Percentiles rank a stretch among this genome's conserved stretches.
phyloP scores from a whole-genome alignment of 257 asterid genomes.

The Gardenia jasminoides region DNA sequence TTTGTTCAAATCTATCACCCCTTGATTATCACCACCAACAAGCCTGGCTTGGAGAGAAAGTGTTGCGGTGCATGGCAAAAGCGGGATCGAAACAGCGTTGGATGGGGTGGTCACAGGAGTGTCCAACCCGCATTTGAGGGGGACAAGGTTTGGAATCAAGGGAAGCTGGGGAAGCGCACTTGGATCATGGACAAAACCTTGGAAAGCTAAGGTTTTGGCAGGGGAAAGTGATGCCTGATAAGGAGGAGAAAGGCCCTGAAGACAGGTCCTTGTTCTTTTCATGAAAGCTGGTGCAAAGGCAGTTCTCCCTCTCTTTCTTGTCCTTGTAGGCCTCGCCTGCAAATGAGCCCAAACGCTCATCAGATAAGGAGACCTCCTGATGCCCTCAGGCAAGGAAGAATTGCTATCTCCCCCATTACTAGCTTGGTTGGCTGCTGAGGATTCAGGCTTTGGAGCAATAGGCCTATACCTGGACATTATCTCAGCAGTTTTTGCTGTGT shows the following conservation, averaged over 20 bases:
- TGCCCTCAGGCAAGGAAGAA: constrained; percentile 43
- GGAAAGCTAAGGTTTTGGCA: constrained; percentile 34
- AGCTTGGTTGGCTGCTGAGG: constrained; percentile 17
- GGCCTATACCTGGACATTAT: constrained; percentile 93
- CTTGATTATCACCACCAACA: neutral
- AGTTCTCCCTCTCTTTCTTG: constrained; percentile 73
- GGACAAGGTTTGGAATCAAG: constrained; percentile 32
- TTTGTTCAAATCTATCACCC: constrained; percentile 55
- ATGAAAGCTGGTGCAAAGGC: constrained; percentile 54
- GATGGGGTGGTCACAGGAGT: constrained; percentile 47
- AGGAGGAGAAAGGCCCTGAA: constrained; percentile 38
- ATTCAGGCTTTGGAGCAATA: constrained; percentile 85
- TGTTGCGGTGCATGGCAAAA: constrained; percentile 26
- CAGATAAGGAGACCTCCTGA: constrained; percentile 61
- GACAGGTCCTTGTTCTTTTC: constrained; percentile 47
- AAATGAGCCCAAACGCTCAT: constrained; percentile 74
- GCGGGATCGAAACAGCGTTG: constrained; percentile 44
- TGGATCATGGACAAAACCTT: constrained; percentile 32
- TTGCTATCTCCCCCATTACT: constrained; percentile 15
- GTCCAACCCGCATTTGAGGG: constrained; percentile 50
- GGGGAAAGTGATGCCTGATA: constrained; percentile 25
- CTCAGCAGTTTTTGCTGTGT: constrained; percentile 71
- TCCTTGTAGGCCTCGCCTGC: constrained; percentile 85
- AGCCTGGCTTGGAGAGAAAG: neutral
- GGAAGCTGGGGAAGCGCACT: constrained; percentile 34